phyloP scores from a whole-genome alignment of 345 rosid species.

The Euphorbia tirucalli region DNA sequence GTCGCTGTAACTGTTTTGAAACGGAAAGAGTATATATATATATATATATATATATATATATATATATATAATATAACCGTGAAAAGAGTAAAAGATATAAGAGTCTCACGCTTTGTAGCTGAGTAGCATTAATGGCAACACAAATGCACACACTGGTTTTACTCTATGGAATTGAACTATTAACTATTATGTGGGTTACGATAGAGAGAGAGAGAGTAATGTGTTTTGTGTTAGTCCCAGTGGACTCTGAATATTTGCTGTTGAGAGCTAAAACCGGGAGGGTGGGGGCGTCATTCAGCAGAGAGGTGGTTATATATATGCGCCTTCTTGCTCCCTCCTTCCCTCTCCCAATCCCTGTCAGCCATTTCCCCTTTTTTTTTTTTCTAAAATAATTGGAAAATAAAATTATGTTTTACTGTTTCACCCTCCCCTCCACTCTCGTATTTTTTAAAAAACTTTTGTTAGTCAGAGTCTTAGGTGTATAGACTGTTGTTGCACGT shows the following conservation, averaged over 20 bases:
- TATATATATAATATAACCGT: neutral
- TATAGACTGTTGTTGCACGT: slow-evolving; percentile 51
- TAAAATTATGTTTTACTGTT: neutral
- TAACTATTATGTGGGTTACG: neutral
- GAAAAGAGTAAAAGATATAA: neutral
- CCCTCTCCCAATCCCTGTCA: neutral
- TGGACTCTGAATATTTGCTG: slow-evolving; percentile 13
- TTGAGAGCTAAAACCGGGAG: slow-evolving; percentile 21
- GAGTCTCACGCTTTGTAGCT: slow-evolving; percentile 31
- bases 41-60: neutral
- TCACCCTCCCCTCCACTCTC: too few relatives aligned
- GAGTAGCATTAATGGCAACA: slow-evolving; percentile 33
- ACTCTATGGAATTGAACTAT: slow-evolving; percentile 1
- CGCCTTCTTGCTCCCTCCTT: neutral
- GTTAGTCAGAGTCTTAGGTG: slow-evolving; percentile 27
- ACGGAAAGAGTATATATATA: neutral
- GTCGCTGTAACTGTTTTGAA: neutral
- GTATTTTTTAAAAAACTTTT: neutral
- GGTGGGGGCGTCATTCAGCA: slow-evolving; percentile 7
- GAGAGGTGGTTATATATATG: slow-evolving; percentile 32
- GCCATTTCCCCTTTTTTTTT: neutral
- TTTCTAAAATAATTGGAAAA: too few relatives aligned
- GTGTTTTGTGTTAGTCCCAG: slow-evolving; percentile 2
- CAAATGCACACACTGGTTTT: slow-evolving; percentile 10
- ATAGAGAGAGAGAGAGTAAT: neutral